Percentiles rank a stretch among this genome's conserved stretches.
Conservation (phyloP, 2,329 filamentous ascomycete species). For the Penicillium sp. region DNA sequence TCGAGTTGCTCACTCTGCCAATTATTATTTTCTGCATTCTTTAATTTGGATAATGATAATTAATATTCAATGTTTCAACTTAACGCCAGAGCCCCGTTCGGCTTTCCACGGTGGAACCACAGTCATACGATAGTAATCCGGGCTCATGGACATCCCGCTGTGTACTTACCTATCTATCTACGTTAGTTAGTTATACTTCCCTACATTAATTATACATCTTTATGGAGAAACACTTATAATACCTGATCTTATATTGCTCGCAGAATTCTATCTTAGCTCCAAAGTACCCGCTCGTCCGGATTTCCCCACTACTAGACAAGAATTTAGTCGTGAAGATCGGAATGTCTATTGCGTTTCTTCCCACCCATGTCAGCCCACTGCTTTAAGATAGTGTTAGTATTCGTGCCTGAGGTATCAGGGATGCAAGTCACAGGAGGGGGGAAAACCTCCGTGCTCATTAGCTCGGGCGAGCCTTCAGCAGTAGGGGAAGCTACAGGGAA, state of each 20-base stretch:
- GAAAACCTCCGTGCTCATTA: neutral
- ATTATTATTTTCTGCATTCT: neutral
- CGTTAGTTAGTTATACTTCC: no score
- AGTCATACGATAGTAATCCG: neutral
- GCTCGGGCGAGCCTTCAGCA: neutral
- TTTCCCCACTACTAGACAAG: neutral
- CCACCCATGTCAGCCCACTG: neutral
- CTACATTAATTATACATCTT: neutral
- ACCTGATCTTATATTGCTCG: neutral
- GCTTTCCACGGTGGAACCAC: neutral
- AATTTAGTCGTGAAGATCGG: neutral
- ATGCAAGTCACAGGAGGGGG: neutral
- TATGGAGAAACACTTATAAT: neutral
- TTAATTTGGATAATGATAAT: neutral
- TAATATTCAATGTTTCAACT: neutral
- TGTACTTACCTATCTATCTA: neutral
- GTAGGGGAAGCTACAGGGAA: neutral
- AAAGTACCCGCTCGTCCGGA: neutral
- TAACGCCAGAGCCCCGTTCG: neutral
- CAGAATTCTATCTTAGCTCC: neutral
- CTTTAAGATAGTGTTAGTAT: neutral
- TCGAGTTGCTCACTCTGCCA: neutral
- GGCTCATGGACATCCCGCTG: neutral
- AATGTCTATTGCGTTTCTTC: neutral
- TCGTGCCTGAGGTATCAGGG: no score